phyloP scores from a whole-genome alignment of 164 flowering plant genomes.

The Tetracentron sinense region DNA sequence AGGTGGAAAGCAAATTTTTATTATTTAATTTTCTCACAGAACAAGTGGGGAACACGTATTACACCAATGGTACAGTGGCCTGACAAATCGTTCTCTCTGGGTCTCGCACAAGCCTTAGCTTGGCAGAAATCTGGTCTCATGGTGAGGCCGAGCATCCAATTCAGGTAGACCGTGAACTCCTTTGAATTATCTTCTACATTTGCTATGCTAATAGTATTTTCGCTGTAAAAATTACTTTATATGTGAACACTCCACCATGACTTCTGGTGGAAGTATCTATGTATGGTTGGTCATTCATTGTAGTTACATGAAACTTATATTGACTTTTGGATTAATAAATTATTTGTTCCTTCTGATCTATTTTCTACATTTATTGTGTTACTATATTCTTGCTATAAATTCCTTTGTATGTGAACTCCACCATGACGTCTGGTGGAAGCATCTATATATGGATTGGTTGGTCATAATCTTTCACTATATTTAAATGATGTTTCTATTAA shows the following conservation, averaged over 20 bases:
- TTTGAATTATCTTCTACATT: not conserved
- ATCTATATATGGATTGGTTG: not conserved
- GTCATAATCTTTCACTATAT: no score
- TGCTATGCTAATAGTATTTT: not conserved
- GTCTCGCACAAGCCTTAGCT: conserved; percentile 78
- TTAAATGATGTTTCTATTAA: no score
- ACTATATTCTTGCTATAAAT: not conserved
- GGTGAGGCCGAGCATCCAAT: conserved; percentile 75
- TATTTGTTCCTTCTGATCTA: not conserved
- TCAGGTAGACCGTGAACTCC: conserved; percentile 41
- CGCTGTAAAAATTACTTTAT: not conserved
- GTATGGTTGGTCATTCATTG: not conserved
- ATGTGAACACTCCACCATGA: not conserved
- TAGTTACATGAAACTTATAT: no score
- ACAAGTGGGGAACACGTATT: conserved; percentile 83
- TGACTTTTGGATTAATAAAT: no score
- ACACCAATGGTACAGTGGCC: conserved; percentile 90
- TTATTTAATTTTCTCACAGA: conserved; percentile 44
- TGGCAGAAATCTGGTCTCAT: conserved; percentile 93
- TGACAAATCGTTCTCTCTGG: conserved; percentile 77
- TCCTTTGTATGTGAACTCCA: not conserved
- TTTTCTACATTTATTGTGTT: not conserved
- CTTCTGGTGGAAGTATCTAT: not conserved
- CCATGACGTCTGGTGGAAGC: not conserved
- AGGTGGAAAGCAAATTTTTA: no score